Evolutionary conservation across 163 green algal species (phyloP).

Genomic region (Scenedesmus sp.): DNA sequence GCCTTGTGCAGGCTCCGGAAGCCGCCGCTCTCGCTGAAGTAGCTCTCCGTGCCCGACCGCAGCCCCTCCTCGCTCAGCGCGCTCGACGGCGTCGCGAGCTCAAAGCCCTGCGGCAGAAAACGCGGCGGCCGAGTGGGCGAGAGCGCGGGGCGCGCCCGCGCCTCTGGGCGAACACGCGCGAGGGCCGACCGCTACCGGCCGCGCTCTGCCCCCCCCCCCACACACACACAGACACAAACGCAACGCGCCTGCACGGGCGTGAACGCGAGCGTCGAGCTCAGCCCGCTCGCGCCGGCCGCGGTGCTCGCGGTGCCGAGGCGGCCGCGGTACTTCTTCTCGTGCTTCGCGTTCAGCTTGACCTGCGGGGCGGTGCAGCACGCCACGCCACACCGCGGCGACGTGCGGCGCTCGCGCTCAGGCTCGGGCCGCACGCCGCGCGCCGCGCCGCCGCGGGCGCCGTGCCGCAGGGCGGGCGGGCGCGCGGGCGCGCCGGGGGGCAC

Average conservation of each 20-base stretch:
- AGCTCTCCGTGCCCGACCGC: slow-evolving; percentile 81
- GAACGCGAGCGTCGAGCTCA: slow-evolving; percentile 95
- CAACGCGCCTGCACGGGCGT: slow-evolving; percentile 94
- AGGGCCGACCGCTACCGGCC: no score
- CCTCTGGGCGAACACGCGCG: no score
- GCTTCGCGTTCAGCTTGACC: slow-evolving; percentile 87
- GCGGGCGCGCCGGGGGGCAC: no score
- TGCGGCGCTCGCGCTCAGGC: neutral
- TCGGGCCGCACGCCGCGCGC: no score
- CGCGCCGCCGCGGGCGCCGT: no score
- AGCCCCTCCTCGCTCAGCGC: slow-evolving; percentile 25
- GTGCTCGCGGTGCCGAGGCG: slow-evolving; percentile 53
- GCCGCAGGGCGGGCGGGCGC: no score
- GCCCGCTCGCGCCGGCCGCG: no score
- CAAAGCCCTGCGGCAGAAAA: slow-evolving; percentile 44
- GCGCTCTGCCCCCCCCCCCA: no score
- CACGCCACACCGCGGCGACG: neutral
- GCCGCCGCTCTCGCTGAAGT: slow-evolving; percentile 88
- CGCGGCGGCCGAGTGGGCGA: neutral
- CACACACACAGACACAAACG: no score
- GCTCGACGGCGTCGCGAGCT: slow-evolving; percentile 50
- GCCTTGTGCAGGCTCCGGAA: slow-evolving; percentile 73
- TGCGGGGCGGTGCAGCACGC: no score
- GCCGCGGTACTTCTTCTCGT: slow-evolving; percentile 64
- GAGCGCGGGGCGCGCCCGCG: slow-evolving; percentile 2